Conservation (phyloP, 192 early-diverging fungal species). For the Thamnidium elegans region DNA sequence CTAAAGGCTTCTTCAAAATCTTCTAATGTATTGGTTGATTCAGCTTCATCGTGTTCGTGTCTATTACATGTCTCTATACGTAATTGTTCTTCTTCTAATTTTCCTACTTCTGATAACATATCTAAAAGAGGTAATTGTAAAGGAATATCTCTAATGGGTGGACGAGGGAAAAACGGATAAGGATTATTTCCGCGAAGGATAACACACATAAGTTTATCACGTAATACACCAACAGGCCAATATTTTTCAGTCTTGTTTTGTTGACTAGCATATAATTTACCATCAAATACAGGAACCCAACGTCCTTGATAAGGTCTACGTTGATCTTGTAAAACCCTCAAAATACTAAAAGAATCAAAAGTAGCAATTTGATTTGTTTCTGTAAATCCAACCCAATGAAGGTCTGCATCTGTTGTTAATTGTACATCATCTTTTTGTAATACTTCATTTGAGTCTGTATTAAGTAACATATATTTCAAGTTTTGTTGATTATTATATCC, state of each 20-base stretch:
- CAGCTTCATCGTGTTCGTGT: conserved; percentile 58
- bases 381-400: conserved; percentile 87
- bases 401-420: conserved; percentile 52
- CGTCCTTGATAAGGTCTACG: conserved; percentile 56
- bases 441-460: conserved; percentile 48
- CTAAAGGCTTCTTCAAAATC: conserved; percentile 37
- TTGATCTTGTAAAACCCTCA: conserved; percentile 70
- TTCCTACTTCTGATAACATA: conserved; percentile 39
- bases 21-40: conserved; percentile 31
- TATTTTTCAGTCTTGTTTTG: conserved; percentile 55
- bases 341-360: conserved; percentile 78
- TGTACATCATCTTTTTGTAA: conserved; percentile 62
- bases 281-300: conserved; percentile 88
- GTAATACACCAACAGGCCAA: conserved; percentile 86
- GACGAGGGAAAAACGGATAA: conserved; percentile 69
- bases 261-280: conserved; percentile 32
- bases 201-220: conserved; percentile 66
- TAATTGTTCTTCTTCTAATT: conserved; percentile 45
- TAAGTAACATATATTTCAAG: conserved; percentile 64
- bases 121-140: conserved; percentile 66
- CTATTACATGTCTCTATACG: conserved; percentile 50
- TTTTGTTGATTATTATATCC: conserved; percentile 42
- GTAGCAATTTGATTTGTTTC: conserved; percentile 69
- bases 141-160: conserved; percentile 61
- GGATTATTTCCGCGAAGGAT: conserved; percentile 58